Conservation (phyloP, 768 basidiomycete genomes). For the Nidularia sp. region DNA sequence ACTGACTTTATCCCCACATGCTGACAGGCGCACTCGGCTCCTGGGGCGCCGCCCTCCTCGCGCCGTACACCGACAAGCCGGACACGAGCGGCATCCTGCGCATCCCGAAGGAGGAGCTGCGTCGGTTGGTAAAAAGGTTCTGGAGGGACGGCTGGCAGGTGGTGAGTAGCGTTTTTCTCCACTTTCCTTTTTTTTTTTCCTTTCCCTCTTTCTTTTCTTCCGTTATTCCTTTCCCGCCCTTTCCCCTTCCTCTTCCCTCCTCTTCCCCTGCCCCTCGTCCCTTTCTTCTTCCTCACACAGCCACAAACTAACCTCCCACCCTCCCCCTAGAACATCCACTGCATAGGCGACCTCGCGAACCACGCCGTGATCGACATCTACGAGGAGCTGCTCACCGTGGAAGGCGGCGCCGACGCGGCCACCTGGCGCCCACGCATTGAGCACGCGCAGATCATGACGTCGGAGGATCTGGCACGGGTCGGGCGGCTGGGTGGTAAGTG, state of each 20-base stretch:
- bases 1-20: too few relatives aligned
- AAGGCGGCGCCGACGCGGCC: conserved; percentile 28
- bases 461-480: conserved; percentile 63
- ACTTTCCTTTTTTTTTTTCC: background rate
- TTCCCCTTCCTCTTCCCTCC: background rate
- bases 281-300: background rate
- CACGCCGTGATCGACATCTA: conserved; percentile 80
- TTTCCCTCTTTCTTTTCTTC: background rate
- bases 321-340: conserved; percentile 73
- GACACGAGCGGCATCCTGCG: conserved; percentile 69
- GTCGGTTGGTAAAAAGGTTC: conserved; percentile 52
- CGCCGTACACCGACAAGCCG: conserved; percentile 82
- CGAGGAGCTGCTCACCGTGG: conserved; percentile 49
- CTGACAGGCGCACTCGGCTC: conserved; percentile 78
- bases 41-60: conserved; percentile 73
- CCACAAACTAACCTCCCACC: background rate
- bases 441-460: conserved; percentile 86
- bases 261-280: background rate
- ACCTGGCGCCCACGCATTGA: conserved; percentile 78
- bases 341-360: conserved; percentile 88
- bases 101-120: conserved; percentile 47
- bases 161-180: conserved; percentile 37
- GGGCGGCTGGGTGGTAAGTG: conserved; percentile 69
- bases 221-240: background rate
- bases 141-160: conserved; percentile 81